These are phyloP conservation scores for Talaromyces piceae DNA, from an alignment of 2,329 filamentous ascomycete genomes.

Conservation along the genomic window DNA sequence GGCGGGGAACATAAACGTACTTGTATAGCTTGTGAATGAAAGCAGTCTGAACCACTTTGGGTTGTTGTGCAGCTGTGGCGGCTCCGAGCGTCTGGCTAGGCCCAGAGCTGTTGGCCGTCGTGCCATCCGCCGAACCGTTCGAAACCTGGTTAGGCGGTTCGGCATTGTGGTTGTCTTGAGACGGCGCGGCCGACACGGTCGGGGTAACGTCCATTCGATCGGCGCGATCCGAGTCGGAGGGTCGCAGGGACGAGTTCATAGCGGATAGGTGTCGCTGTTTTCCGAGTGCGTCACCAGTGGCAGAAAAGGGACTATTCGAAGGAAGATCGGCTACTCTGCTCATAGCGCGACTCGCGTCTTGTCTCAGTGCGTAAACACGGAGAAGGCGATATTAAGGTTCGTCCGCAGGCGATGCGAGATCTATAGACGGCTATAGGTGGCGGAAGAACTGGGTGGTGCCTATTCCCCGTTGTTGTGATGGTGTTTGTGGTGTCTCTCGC, in stretches of 20 bases:
- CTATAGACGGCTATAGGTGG: no score
- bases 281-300: slow-evolving; percentile 32
- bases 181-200: slow-evolving; percentile 40
- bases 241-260: slow-evolving; percentile 40
- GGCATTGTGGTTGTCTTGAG: slow-evolving; percentile 43
- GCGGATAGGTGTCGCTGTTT: slow-evolving; percentile 47
- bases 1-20: slow-evolving; percentile 46
- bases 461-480: background rate
- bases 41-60: slow-evolving; percentile 95
- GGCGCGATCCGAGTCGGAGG: slow-evolving; percentile 37
- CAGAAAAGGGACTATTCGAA: slow-evolving; percentile 40
- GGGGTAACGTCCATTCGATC: slow-evolving; percentile 52
- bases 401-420: background rate
- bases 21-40: slow-evolving; percentile 99
- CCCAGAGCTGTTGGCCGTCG: slow-evolving; percentile 17
- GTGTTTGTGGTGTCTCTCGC: no score
- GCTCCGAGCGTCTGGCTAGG: slow-evolving; percentile 33
- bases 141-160: slow-evolving; percentile 36
- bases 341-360: slow-evolving; percentile 21
- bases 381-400: background rate
- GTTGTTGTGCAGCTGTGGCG: slow-evolving; percentile 64
- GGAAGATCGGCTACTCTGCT: slow-evolving; percentile 35
- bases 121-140: slow-evolving; percentile 26
- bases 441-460: background rate
- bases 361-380: background rate